Evolutionary conservation across 2,329 filamentous ascomycete genomes (phyloP).

Genomic region (Cladosporium sp.): DNA sequence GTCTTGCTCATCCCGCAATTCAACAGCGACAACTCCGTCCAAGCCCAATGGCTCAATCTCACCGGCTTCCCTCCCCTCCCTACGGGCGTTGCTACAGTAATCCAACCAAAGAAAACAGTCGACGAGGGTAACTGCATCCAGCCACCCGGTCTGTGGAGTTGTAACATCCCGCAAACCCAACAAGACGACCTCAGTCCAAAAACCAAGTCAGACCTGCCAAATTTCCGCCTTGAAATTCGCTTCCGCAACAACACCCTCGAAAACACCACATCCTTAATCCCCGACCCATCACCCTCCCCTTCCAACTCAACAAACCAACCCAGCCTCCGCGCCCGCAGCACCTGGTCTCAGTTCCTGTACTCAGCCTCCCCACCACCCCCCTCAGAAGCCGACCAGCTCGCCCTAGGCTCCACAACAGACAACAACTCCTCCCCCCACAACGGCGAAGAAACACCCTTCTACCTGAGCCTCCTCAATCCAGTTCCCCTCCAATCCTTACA

Average conservation of each 20-base stretch:
- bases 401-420: slow-evolving; percentile 84
- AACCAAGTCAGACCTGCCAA: slow-evolving; percentile 65
- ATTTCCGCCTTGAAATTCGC: slow-evolving; percentile 71
- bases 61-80: slow-evolving; percentile 84
- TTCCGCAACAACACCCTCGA: slow-evolving; percentile 44
- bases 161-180: slow-evolving; percentile 56
- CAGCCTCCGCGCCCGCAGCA: slow-evolving; percentile 3
- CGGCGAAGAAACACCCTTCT: slow-evolving; percentile 85
- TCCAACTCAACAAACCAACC: neutral
- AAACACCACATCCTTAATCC: neutral
- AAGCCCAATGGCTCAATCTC: slow-evolving; percentile 71
- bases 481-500: slow-evolving; percentile 26
- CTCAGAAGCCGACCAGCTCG: slow-evolving; percentile 65
- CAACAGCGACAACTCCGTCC: slow-evolving; percentile 37
- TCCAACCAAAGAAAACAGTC: slow-evolving; percentile 62
- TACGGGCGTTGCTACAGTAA: slow-evolving; percentile 74
- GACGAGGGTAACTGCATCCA: slow-evolving; percentile 65
- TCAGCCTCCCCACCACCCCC: slow-evolving; percentile 55
- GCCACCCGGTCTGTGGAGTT: slow-evolving; percentile 78
- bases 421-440: slow-evolving; percentile 64
- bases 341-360: slow-evolving; percentile 25
- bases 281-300: neutral
- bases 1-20: slow-evolving; percentile 39
- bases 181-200: slow-evolving; percentile 41
- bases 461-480: slow-evolving; percentile 62